Conservation (phyloP, 441 rosid genomes). For the Adansonia rubrostipa region DNA sequence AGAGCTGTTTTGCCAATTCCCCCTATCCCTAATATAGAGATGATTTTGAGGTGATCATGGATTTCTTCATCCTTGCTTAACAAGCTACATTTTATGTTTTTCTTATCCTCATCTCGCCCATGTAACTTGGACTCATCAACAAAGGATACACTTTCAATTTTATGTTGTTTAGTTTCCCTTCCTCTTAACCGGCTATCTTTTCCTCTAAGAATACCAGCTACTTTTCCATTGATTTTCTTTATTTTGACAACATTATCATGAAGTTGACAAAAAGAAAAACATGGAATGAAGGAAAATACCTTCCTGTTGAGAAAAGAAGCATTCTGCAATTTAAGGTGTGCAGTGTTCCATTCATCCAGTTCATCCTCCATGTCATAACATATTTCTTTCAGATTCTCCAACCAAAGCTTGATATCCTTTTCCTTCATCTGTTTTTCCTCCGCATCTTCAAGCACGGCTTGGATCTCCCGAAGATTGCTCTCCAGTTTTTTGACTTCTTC, state of each 20-base stretch:
- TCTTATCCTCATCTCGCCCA: constrained; percentile 13
- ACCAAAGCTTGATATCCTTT: not conserved
- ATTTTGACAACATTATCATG: not conserved
- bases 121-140: not conserved
- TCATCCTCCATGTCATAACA: constrained; percentile 8
- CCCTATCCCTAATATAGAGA: constrained; percentile 25
- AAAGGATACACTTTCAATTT: not conserved
- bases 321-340: not conserved
- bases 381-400: not conserved
- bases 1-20: constrained; percentile 13
- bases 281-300: not conserved
- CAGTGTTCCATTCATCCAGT: constrained; percentile 11
- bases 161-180: not conserved
- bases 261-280: not conserved
- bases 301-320: not conserved
- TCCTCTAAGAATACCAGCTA: not conserved
- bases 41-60: not conserved
- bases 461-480: not conserved
- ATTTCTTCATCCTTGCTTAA: not conserved
- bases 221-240: not conserved
- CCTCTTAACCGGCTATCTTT: constrained; percentile 8
- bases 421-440: not conserved
- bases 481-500: not conserved
- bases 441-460: not conserved
- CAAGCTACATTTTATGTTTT: not conserved